Evolutionary conservation across 2,329 filamentous ascomycete genomes (phyloP).

Genomic region (Fusarium albosuccineum): DNA sequence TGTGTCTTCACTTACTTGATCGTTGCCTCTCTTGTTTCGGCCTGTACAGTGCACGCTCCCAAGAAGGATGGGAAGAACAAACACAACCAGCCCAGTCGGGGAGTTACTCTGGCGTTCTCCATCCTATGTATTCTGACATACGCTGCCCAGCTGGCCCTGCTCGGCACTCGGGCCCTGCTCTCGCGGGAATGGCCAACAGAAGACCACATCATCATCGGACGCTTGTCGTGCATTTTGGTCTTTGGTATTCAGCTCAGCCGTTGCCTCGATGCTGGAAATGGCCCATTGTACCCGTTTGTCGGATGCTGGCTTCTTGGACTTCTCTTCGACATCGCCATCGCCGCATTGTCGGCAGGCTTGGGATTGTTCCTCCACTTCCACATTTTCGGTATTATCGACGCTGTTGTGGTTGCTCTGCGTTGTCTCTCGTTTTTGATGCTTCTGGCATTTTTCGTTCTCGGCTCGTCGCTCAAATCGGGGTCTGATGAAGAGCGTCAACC

Average conservation of each 20-base stretch:
- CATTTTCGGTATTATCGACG: constrained; percentile 44
- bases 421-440: constrained; percentile 38
- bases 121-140: constrained; percentile 61
- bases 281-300: constrained; percentile 73
- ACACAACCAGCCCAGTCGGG: constrained; percentile 36
- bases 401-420: constrained; percentile 33
- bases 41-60: constrained; percentile 66
- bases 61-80: constrained; percentile 41
- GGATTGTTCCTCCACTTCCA: constrained; percentile 10
- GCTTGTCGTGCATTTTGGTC: constrained; percentile 72
- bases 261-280: constrained; percentile 63
- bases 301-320: constrained; percentile 73
- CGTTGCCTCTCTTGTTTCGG: constrained; percentile 67
- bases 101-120: constrained; percentile 57
- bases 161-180: constrained; percentile 54
- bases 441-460: constrained; percentile 25
- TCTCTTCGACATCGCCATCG: constrained; percentile 65
- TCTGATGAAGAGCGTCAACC: constrained; percentile 71
- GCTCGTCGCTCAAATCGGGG: constrained; percentile 38
- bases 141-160: constrained; percentile 58
- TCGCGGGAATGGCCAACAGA: constrained; percentile 57
- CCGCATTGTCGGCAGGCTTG: constrained; percentile 45
- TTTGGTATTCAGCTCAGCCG: constrained; percentile 72
- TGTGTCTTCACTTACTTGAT: constrained; percentile 67
- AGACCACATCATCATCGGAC: constrained; percentile 66